phyloP scores from a whole-genome alignment of 352 stramenopile genomes.

The Globisporangium apiculatum region DNA sequence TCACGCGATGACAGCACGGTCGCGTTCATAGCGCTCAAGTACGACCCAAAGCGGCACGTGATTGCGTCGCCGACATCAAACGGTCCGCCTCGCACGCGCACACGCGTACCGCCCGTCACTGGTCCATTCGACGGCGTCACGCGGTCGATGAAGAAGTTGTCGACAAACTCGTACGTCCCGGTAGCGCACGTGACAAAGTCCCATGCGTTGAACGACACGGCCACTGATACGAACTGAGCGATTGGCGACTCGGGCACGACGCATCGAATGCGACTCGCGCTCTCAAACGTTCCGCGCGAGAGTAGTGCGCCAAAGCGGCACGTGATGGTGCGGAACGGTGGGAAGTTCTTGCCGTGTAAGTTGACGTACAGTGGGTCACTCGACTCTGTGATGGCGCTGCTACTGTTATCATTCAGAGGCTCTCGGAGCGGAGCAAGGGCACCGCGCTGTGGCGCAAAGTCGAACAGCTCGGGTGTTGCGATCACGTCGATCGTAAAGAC shows the following conservation, averaged over 20 bases:
- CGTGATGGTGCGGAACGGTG: constrained; percentile 24
- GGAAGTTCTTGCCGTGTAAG: constrained; percentile 42
- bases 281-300: constrained; percentile 29
- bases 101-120: constrained; percentile 43
- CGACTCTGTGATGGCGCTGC: neutral
- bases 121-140: constrained; percentile 42
- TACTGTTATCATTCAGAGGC: neutral
- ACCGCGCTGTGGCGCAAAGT: constrained; percentile 21
- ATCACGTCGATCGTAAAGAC: constrained; percentile 20
- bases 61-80: constrained; percentile 40
- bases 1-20: constrained; percentile 30
- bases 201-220: constrained; percentile 59
- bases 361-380: constrained; percentile 2
- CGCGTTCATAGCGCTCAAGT: constrained; percentile 15
- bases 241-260: constrained; percentile 24
- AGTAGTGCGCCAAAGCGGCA: constrained; percentile 25
- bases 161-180: constrained; percentile 29
- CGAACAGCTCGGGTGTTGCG: constrained; percentile 22
- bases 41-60: constrained; percentile 36
- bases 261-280: constrained; percentile 27
- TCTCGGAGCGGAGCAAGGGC: neutral
- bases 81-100: constrained; percentile 48
- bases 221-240: constrained; percentile 17
- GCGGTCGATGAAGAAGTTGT: constrained; percentile 19
- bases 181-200: constrained; percentile 32